Conservation (phyloP, 2,329 filamentous ascomycete genomes). For the Sphaerulina vaccinii region DNA sequence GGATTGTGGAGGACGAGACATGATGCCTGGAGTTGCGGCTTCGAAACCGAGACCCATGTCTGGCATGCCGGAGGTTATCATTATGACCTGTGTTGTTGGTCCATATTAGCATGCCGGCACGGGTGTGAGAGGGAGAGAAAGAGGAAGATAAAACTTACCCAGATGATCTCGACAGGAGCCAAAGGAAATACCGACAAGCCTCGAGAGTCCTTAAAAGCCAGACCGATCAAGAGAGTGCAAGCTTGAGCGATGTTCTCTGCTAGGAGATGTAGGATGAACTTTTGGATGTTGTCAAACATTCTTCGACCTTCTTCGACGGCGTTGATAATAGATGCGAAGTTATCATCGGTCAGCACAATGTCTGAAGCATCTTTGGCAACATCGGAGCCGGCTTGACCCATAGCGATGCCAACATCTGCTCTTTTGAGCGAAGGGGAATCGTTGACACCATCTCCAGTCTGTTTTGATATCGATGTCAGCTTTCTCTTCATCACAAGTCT, state of each 20-base stretch:
- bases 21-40: slow-evolving; percentile 70
- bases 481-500: too few species aligned
- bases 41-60: slow-evolving; percentile 87
- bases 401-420: slow-evolving; percentile 83
- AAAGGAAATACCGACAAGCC: slow-evolving; percentile 81
- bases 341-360: slow-evolving; percentile 85
- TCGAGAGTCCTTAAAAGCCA: slow-evolving; percentile 72
- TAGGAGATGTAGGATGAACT: slow-evolving; percentile 89
- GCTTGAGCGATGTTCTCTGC: slow-evolving; percentile 91
- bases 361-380: slow-evolving; percentile 80
- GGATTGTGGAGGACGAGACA: slow-evolving; percentile 75
- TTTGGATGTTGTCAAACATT: slow-evolving; percentile 88
- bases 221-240: slow-evolving; percentile 74
- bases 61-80: slow-evolving; percentile 81
- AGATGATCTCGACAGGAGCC: slow-evolving; percentile 81
- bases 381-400: slow-evolving; percentile 80
- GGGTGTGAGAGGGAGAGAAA: too few species aligned
- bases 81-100: too few species aligned
- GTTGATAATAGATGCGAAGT: slow-evolving; percentile 81
- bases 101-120: too few species aligned
- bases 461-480: too few species aligned
- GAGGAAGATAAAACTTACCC: too few species aligned
- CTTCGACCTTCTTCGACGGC: slow-evolving; percentile 79
- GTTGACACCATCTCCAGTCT: slow-evolving; percentile 86
- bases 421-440: slow-evolving; percentile 78